Evolutionary conservation across 2,329 filamentous ascomycete genomes (phyloP), one percentile per base, ranked within the genome.

Genomic region (Monosporascus sp.): DNA sequence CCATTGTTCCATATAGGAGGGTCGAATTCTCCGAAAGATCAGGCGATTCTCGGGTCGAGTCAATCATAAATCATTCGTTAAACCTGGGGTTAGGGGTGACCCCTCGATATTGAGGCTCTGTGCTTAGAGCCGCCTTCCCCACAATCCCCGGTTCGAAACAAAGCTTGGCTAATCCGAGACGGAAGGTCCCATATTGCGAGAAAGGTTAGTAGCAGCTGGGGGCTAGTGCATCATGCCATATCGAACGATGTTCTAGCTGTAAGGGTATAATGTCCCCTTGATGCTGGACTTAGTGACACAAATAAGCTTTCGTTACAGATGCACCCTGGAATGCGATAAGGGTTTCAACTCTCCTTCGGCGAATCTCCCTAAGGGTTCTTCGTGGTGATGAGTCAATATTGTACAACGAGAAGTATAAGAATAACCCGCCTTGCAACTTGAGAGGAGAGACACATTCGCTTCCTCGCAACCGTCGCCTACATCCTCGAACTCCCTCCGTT

Each of bases 31-130:
- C 56, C 55, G 56, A 54, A 51, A 22, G 46, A 56, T 64, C 62
- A 60, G 63, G 60, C 63, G 58, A 65, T 61, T 47, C 51, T n/a
- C 17, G 11, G 14, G n/a, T 46, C 43, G 22, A 28, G 14, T 46
- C 43, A 22, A 17, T 63, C 61, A 60, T 59, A n/a, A n/a, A 61
- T 64, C 59, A 63, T 59, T 58, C 53, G 56, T 55, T 45, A 60
- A 57, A 48, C 37, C 59, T 59, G 57, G 63, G 62, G 51, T 62
- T 49, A 51, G 46, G 18, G 54, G 58, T 55, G 56, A 58, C 58
- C 59, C 55, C 50, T 61, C 46, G 52, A 53, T 60, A 64, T 59
- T 64, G 62, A 61, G 61, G 60, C 62, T 64, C 60, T 54, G 57
- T 62, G 63, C 63, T 64, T 63, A 62, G 63, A 63, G 55, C 44